Evolutionary conservation across 2,329 filamentous ascomycete genomes (phyloP).

Genomic region (Colletotrichum melonis): DNA sequence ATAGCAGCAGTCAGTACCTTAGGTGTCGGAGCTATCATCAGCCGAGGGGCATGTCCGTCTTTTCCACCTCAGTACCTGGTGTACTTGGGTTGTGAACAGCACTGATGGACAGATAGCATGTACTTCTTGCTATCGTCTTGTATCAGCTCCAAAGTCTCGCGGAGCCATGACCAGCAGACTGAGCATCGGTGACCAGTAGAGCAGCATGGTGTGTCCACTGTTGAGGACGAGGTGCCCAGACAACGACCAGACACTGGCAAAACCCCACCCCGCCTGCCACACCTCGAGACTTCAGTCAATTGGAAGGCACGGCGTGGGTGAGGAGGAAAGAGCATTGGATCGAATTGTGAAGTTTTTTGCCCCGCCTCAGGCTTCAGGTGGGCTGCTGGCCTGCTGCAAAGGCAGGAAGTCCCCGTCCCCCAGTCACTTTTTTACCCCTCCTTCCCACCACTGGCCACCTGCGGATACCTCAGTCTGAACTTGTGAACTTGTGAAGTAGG

Average conservation of each 20-base stretch:
- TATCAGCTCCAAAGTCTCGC: slow-evolving; percentile 23
- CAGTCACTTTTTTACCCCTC: background rate
- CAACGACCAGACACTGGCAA: background rate
- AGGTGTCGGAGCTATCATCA: background rate
- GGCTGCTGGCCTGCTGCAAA: background rate
- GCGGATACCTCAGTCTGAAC: too few species aligned
- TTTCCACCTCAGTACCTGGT: too few species aligned
- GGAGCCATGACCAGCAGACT: background rate
- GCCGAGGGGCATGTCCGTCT: too few species aligned
- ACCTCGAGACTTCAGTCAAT: background rate
- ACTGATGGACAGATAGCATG: background rate
- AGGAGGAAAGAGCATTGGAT: too few species aligned
- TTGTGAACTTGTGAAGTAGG: background rate
- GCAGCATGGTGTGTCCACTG: too few species aligned
- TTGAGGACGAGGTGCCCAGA: background rate
- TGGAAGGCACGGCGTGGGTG: too few species aligned
- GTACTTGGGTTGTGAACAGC: too few species aligned
- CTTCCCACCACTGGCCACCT: background rate
- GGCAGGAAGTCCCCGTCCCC: slow-evolving; percentile 2
- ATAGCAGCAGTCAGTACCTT: background rate
- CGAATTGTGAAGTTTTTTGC: slow-evolving; percentile 30
- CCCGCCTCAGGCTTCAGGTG: slow-evolving; percentile 17
- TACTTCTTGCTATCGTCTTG: background rate
- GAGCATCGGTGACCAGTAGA: too few species aligned
- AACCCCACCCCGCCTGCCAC: slow-evolving; percentile 33